These are phyloP conservation scores for Starmerella powellii DNA, from an alignment of 805 yeast species.

Conservation along the genomic window DNA sequence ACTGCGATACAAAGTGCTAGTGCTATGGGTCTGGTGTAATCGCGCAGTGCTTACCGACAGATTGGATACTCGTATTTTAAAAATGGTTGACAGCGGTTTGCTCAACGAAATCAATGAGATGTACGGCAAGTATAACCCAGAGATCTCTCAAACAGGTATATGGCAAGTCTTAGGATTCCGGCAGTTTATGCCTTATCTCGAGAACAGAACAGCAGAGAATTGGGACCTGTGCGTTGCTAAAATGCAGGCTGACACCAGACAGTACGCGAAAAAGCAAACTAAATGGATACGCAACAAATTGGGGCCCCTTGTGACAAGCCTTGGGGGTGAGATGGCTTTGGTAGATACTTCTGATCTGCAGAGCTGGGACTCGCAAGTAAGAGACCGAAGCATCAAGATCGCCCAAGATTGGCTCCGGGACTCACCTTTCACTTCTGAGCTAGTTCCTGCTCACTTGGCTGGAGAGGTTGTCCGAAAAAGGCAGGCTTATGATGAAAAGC, in stretches of 20 bases:
- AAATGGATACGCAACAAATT: constrained; percentile 78
- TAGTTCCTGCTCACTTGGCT: constrained; percentile 30
- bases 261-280: constrained; percentile 76
- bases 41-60: constrained; percentile 45
- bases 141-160: constrained; percentile 43
- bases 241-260: constrained; percentile 76
- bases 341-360: constrained; percentile 65
- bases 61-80: constrained; percentile 69
- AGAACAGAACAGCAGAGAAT: not conserved
- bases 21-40: constrained; percentile 74
- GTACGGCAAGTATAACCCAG: constrained; percentile 27
- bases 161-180: constrained; percentile 95
- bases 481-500: constrained; percentile 21
- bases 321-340: constrained; percentile 46
- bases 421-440: not conserved
- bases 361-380: constrained; percentile 49
- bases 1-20: constrained; percentile 32
- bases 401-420: constrained; percentile 32
- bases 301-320: constrained; percentile 43
- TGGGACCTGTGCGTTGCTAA: constrained; percentile 19
- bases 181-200: constrained; percentile 24
- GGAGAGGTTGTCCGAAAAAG: constrained; percentile 27
- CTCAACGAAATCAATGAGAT: constrained; percentile 54
- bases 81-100: constrained; percentile 65
- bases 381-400: constrained; percentile 42